Conservation (phyloP, 1,139 yeast species). For the Hyphopichia buzzinii region DNA sequence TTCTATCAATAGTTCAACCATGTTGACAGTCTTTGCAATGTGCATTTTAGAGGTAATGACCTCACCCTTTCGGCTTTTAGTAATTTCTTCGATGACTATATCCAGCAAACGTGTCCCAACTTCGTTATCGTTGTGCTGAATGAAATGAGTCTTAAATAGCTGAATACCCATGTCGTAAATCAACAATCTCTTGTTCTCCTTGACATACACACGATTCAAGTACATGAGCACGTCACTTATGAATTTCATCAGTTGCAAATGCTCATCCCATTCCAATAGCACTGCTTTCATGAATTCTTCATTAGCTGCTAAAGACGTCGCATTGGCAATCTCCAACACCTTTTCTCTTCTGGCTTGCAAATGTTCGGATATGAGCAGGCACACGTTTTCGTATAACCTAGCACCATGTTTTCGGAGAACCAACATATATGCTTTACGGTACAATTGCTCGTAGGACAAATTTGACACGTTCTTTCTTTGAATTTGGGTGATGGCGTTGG, state of each 20-base stretch:
- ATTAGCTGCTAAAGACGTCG: conserved; percentile 4
- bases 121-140: conserved; percentile 42
- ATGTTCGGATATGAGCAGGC: conserved; percentile 49
- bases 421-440: conserved; percentile 75
- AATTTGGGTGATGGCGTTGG: conserved; percentile 77
- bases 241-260: conserved; percentile 71
- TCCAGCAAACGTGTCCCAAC: conserved; percentile 52
- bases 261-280: conserved; percentile 69
- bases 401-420: conserved; percentile 76
- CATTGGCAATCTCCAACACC: conserved; percentile 14
- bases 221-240: conserved; percentile 88
- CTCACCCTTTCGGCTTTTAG: conserved; percentile 57
- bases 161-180: conserved; percentile 75
- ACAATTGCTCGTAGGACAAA: conserved; percentile 80
- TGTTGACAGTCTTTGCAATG: conserved; percentile 59
- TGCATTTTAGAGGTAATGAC: conserved; percentile 57
- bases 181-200: conserved; percentile 63
- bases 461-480: conserved; percentile 71
- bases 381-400: conserved; percentile 63
- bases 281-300: conserved; percentile 48
- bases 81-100: conserved; percentile 56
- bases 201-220: conserved; percentile 79
- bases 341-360: conserved; percentile 32
- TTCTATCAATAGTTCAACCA: conserved; percentile 62
- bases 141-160: conserved; percentile 48